phyloP scores from a whole-genome alignment of 768 basidiomycete species.

The Fomitopsis serialis region DNA sequence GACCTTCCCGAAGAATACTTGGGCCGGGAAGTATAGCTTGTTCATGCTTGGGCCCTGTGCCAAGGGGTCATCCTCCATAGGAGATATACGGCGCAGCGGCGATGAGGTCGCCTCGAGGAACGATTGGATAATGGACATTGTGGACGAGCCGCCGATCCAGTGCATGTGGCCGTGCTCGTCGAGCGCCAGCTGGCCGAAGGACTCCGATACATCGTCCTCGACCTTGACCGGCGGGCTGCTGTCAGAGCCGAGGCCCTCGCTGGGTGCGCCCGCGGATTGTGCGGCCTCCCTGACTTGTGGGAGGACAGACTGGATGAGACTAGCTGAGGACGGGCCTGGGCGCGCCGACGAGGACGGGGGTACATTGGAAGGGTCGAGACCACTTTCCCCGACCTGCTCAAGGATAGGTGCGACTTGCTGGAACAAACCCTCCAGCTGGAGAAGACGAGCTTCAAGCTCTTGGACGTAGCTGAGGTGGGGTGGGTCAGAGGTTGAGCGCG shows the following conservation, averaged over 20 bases:
- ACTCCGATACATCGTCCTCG: conserved; percentile 77
- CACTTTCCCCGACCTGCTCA: conserved; percentile 59
- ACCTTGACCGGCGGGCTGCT: conserved; percentile 42
- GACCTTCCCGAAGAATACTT: conserved; percentile 83
- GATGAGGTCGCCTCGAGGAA: conserved; percentile 73
- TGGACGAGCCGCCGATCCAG: conserved; percentile 90
- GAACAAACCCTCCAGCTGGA: conserved; percentile 88
- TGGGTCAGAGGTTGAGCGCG: conserved; percentile 1
- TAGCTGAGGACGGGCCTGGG: conserved; percentile 10
- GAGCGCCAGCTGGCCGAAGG: conserved; percentile 81
- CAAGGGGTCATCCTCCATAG: conserved; percentile 78
- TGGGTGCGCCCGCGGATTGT: conserved; percentile 4
- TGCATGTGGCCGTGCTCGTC: conserved; percentile 89
- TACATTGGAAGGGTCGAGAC: conserved; percentile 22
- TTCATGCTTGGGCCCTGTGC: conserved; percentile 77
- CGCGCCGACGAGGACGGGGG: conserved; percentile 9
- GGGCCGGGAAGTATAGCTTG: conserved; percentile 83
- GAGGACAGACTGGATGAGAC: conserved; percentile 19
- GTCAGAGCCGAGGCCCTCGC: conserved; percentile 22
- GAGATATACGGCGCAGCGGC: conserved; percentile 72
- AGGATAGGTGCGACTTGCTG: conserved; percentile 75
- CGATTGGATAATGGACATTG: conserved; percentile 88
- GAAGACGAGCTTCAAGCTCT: conserved; percentile 80
- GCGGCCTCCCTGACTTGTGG: conserved; percentile 15
- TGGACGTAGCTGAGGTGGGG: conserved; percentile 67